A percentile compares a stretch with the other conserved stretches of the same genome.
phyloP scores from a whole-genome alignment of 805 yeast species.

The Saccharomycopsis guyanensis region DNA sequence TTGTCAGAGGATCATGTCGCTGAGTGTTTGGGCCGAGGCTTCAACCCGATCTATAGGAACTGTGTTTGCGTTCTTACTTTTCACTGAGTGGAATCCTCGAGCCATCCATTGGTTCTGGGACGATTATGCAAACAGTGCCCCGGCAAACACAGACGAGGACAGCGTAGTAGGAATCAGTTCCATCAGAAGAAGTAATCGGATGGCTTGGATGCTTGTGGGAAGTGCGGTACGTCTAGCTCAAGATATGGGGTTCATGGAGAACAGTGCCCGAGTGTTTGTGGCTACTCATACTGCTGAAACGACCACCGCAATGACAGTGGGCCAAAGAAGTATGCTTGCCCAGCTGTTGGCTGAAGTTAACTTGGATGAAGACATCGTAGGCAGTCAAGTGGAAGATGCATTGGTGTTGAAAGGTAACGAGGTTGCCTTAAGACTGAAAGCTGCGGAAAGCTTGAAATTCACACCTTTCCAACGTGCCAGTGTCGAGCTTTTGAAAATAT shows the following conservation, averaged over 20 bases:
- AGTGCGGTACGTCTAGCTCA: conserved; percentile 81
- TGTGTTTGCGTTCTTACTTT: conserved; percentile 70
- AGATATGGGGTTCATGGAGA: conserved; percentile 73
- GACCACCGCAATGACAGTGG: conserved; percentile 72
- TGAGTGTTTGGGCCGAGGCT: conserved; percentile 92
- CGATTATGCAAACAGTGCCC: conserved; percentile 59
- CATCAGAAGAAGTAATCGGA: conserved; percentile 75
- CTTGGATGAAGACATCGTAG: conserved; percentile 36
- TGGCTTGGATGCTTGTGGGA: conserved; percentile 93
- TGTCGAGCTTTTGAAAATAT: conserved; percentile 68
- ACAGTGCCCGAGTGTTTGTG: conserved; percentile 62
- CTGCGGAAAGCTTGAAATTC: conserved; percentile 35
- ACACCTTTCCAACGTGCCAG: conserved; percentile 65
- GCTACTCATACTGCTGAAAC: conserved; percentile 85
- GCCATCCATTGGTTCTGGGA: conserved; percentile 87
- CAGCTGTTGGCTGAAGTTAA: conserved; percentile 65
- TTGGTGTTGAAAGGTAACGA: conserved; percentile 27
- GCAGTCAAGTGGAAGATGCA: conserved; percentile 23
- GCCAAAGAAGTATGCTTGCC: conserved; percentile 69
- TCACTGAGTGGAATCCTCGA: conserved; percentile 94
- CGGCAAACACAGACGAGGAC: conserved; percentile 30
- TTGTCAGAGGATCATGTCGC: conserved; percentile 73
- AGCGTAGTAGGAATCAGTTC: conserved; percentile 73
- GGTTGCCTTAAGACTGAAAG: conserved; percentile 23
- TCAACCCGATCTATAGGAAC: conserved; percentile 84